A percentile compares a stretch with the other conserved stretches of the same genome.
Conservation (phyloP, 306 rosid species). For the Cicer chorassanicum region DNA sequence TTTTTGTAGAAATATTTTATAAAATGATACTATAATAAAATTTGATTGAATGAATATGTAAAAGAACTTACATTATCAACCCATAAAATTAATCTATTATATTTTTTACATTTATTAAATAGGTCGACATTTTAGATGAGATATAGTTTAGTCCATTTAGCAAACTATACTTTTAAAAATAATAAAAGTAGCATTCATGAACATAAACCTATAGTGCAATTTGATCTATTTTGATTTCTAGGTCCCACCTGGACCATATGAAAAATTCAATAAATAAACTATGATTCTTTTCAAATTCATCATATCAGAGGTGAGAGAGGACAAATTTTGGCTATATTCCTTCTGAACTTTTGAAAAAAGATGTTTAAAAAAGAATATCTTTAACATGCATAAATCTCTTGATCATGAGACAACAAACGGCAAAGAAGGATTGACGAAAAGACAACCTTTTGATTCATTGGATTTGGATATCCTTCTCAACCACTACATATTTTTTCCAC, state of each 20-base stretch:
- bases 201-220: neutral
- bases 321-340: neutral
- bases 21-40: too few relatives aligned
- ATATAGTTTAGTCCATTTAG: too few relatives aligned
- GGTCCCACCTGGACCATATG: neutral
- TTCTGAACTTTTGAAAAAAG: neutral
- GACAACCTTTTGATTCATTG: conserved; percentile 15
- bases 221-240: neutral
- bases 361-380: neutral
- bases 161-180: too few relatives aligned
- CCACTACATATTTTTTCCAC: conserved; percentile 26
- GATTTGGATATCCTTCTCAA: conserved; percentile 37
- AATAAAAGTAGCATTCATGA: too few relatives aligned
- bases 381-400: conserved; percentile 4
- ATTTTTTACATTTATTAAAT: too few relatives aligned
- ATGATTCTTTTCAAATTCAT: neutral
- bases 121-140: too few relatives aligned
- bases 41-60: too few relatives aligned
- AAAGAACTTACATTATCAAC: too few relatives aligned
- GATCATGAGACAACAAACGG: conserved; percentile 9
- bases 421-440: conserved; percentile 1
- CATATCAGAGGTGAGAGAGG: neutral
- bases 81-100: too few relatives aligned
- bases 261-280: neutral
- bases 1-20: too few relatives aligned